phyloP scores from a whole-genome alignment of 345 rosid genomes.

The Euphorbia tirucalli region DNA sequence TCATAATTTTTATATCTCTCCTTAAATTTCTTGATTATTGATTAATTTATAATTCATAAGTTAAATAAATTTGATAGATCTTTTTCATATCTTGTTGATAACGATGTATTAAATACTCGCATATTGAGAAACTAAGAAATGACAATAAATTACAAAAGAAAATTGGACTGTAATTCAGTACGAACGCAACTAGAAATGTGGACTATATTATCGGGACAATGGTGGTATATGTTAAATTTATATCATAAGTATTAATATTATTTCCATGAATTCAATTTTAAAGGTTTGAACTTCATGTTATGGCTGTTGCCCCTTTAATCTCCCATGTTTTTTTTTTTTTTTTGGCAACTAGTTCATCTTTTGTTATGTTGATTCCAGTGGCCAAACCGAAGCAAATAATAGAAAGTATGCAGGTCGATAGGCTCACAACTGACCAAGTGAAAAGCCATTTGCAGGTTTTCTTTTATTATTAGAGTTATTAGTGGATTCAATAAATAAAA shows the following conservation, averaged over 20 bases:
- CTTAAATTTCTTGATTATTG: too few relatives aligned
- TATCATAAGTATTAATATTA: not conserved
- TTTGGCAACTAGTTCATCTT: not conserved
- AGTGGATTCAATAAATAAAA: not conserved
- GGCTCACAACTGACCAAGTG: constrained; percentile 35
- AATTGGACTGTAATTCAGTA: not conserved
- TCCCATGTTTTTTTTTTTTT: not conserved
- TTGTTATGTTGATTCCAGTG: constrained; percentile 9
- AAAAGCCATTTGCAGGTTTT: constrained; percentile 40
- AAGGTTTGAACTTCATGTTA: not conserved
- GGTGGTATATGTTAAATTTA: not conserved
- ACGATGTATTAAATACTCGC: too few relatives aligned
- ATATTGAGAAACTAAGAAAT: too few relatives aligned
- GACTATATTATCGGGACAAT: too few relatives aligned
- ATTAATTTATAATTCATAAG: too few relatives aligned
- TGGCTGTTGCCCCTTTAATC: not conserved
- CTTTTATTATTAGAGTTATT: not conserved
- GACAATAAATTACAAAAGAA: too few relatives aligned
- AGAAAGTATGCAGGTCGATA: constrained; percentile 28
- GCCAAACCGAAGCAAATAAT: constrained; percentile 38
- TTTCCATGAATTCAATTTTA: not conserved
- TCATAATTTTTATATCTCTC: too few relatives aligned
- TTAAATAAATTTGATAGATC: too few relatives aligned
- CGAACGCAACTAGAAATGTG: not conserved
- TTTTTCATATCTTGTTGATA: too few relatives aligned